These are phyloP conservation scores for Gossypium mustelinum DNA, from an alignment of 345 rosid species.

Conservation along the genomic window DNA sequence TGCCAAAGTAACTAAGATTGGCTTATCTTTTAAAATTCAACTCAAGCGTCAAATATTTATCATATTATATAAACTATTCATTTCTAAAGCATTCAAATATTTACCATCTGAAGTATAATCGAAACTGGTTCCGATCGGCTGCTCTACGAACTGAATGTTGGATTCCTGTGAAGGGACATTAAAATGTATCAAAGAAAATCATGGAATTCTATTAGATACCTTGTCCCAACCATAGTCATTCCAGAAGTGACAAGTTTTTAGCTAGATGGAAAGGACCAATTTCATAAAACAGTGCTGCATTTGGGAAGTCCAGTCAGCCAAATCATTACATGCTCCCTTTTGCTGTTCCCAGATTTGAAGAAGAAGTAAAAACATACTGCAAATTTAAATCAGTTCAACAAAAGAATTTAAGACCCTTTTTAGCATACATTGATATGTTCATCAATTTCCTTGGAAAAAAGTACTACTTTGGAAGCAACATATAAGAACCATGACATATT, in stretches of 20 bases:
- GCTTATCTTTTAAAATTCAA: too few species aligned
- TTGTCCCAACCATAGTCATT: slow-evolving; percentile 86
- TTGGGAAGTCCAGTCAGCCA: slow-evolving; percentile 55
- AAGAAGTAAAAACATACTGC: not conserved
- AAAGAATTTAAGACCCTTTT: not conserved
- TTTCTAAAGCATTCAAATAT: too few species aligned
- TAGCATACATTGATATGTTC: not conserved
- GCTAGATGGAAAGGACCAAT: slow-evolving; percentile 83
- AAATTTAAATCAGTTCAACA: not conserved
- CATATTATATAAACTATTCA: too few species aligned
- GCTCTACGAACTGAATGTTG: too few species aligned
- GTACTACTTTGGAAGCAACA: not conserved
- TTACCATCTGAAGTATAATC: too few species aligned
- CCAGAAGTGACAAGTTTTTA: slow-evolving; percentile 84
- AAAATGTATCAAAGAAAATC: not conserved
- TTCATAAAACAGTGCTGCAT: slow-evolving; percentile 95
- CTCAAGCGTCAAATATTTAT: too few species aligned
- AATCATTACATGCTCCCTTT: not conserved
- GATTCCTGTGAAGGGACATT: too few species aligned
- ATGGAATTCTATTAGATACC: slow-evolving; percentile 34
- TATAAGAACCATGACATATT: not conserved
- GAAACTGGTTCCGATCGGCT: too few species aligned
- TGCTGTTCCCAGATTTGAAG: not conserved
- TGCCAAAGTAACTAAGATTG: too few species aligned
- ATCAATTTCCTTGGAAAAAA: not conserved